These are phyloP conservation scores for Fusarium sp. DNA, from an alignment of 2,329 filamentous ascomycete genomes.

Conservation along the genomic window DNA sequence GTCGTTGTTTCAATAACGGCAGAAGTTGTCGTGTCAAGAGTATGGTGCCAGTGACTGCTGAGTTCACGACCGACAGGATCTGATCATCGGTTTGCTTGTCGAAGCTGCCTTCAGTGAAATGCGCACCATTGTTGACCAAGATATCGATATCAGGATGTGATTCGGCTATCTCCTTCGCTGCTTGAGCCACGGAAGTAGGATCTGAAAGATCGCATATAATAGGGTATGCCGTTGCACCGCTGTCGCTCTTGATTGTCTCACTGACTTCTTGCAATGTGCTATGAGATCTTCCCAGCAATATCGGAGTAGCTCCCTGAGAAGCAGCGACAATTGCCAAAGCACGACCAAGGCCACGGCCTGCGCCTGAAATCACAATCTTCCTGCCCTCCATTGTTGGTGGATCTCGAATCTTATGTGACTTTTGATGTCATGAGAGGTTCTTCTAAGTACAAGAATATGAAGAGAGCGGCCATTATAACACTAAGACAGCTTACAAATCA, in stretches of 20 bases:
- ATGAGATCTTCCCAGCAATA: neutral
- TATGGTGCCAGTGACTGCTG: slow-evolving; percentile 1
- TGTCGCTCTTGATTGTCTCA: neutral
- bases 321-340: neutral
- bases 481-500: fast-evolving
- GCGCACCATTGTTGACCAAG: neutral
- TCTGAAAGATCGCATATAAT: neutral
- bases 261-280: neutral
- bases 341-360: neutral
- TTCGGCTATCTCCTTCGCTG: neutral
- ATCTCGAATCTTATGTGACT: neutral
- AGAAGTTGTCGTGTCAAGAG: neutral
- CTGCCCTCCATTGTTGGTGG: neutral
- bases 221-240: neutral
- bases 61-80: neutral
- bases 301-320: neutral
- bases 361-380: slow-evolving; percentile 1
- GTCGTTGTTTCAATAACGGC: neutral
- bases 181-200: neutral
- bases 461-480: fast-evolving
- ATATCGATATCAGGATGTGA: neutral
- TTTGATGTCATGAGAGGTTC: fast-evolving
- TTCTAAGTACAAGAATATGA: fast-evolving
- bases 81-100: neutral
- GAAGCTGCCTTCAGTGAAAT: neutral